Base-by-base conservation (phyloP, 176 grass and related monocot species). In the Bothriochloa decipiens region DNA sequence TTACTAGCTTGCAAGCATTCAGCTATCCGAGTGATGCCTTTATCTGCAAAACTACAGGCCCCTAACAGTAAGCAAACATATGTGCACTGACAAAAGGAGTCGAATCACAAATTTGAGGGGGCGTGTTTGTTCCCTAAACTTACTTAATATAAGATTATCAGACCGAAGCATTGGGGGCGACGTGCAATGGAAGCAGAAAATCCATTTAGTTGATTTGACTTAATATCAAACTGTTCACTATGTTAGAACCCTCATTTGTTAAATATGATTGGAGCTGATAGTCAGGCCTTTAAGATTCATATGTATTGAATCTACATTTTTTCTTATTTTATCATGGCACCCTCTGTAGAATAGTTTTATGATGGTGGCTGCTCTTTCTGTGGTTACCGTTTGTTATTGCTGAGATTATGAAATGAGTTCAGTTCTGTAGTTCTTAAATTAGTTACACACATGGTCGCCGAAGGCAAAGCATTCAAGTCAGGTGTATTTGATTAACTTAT, bases 51-150 rank as follows among this genome's bases (percentile, higher is more conserved):
- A 61, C 5, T 62, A 67, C 37, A 61, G 22, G 43, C 22, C 6
- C 75, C 70, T 49, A 20, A 64, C 42, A 72, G 3, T 64, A 40
- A 61, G 27, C 17, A 23, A 39, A 66, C 71, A 58, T 46, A 41
- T 87, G 50, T 87, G 39, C 63, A 47, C 46, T 42, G 61, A 58
- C 63, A 62, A 70, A 33, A 49, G 50, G 36, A 49, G 70, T 52
- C 28, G 15, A 35, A 17, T 4, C 29, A 18, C 40, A 83, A 83
- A 72, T 14, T 50, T 25, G 32, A 17, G 11, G 57, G 68, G 18
- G 32, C 41, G 17, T 9, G 46, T 50, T 63, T 72, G 20, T 62
- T 62, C 50, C 40, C 20, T 47, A 47, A 49, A 33, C 77, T 22
- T 65, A 0, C 18, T 11, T 16, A 81, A 32, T 8, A 32, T 8